These are phyloP conservation scores for Cercospora zeina DNA, from an alignment of 2,329 filamentous ascomycete species.

Conservation along the genomic window DNA sequence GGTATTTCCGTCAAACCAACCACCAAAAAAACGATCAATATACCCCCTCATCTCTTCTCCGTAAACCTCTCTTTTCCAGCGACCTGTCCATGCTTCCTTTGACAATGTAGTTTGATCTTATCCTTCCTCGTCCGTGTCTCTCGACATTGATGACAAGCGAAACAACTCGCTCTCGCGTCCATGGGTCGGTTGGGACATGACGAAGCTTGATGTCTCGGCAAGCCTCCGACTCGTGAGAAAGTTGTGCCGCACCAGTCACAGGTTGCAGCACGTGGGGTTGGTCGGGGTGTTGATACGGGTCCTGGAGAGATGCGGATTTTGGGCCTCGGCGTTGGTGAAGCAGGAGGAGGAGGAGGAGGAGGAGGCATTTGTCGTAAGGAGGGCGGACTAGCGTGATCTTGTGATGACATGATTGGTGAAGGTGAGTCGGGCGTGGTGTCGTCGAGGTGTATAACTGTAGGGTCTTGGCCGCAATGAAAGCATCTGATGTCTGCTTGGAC, in stretches of 20 bases:
- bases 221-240: neutral
- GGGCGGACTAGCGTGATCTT: neutral
- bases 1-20: neutral
- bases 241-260: constrained; percentile 6
- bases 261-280: neutral
- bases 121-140: neutral
- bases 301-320: neutral
- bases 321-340: neutral
- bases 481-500: neutral
- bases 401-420: neutral
- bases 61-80: neutral
- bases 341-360: too few species aligned
- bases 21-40: neutral
- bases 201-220: neutral
- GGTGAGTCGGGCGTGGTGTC: neutral
- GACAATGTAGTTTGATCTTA: constrained; percentile 1
- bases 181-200: neutral
- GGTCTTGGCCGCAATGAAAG: neutral
- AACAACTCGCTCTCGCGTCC: neutral
- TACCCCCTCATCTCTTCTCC: neutral
- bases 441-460: neutral
- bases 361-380: neutral
- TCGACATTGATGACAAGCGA: neutral
- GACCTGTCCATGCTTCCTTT: neutral
- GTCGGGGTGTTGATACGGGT: neutral